Base-by-base conservation (phyloP, 2,329 filamentous ascomycete species). In the Colletotrichum caudatum region DNA sequence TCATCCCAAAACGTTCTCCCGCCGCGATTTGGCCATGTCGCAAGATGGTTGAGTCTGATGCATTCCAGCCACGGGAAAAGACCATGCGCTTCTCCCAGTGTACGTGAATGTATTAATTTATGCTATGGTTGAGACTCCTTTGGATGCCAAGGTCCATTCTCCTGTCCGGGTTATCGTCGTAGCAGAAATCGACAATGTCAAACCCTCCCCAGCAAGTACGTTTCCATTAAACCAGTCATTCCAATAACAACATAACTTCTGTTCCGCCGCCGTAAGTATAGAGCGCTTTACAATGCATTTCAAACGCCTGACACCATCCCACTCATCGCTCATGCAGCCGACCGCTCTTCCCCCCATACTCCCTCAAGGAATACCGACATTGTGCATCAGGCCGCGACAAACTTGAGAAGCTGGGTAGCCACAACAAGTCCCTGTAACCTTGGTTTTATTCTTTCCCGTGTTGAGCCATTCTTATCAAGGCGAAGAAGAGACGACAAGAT, bases 271-370 rank as follows among this genome's bases (percentile, higher is more conserved):
- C 53, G 35, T 14, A 51, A 50, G 65, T 59, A 69, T 29, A 41
- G 33, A 37, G 18, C 53, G 69, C 59, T 60, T 46, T 53, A 60
- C 65, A 60, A 69, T 72, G 65, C 69, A 72, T 41, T 41, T 51
- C 37, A 56, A 72, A 72, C 69, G 69, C 69, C 69, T 56, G 39
- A 60, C 69, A 64, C 65, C 69, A 41, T 37, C 41, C 59, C 48
- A 37, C 54, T 51, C 69, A 23, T 64, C 65, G 69, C 69, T 69
- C 53, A 71, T 71, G 69, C 65, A 69, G 29, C 44, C 20, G 7
- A 9, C 29, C 23, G 7, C 29, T 33, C 63, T 62, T 46, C 37
- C 48, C 23, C 33, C 56, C 58, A 58, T 58, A 62, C 48, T 57
- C 67, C 63, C 11, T 37, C 29, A 39, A 23, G 20, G n/a, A 39